Percentiles rank a stretch among this genome's conserved stretches.
phyloP scores from a whole-genome alignment of 2,329 filamentous ascomycete genomes.

The Daldinia sp. region DNA sequence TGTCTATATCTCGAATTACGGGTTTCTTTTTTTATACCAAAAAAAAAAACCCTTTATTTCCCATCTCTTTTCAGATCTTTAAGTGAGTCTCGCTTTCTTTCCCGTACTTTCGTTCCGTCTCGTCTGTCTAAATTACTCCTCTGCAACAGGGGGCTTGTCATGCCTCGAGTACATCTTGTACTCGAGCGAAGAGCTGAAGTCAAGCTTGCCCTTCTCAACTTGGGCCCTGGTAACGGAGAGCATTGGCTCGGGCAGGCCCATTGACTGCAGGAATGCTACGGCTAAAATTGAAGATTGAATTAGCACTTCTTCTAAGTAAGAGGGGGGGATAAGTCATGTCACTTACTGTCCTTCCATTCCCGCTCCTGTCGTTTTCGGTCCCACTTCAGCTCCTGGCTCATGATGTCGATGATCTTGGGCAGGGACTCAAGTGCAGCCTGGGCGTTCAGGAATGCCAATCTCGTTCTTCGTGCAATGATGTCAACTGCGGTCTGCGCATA shows the following conservation, averaged over 20 bases:
- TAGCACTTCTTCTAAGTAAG: not conserved
- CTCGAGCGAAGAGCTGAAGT: conserved; percentile 68
- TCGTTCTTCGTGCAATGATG: conserved; percentile 84
- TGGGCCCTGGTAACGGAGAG: conserved; percentile 68
- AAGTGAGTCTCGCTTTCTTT: conserved; percentile 10
- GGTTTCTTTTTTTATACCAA: conserved; percentile 9
- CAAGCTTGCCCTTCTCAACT: conserved; percentile 70
- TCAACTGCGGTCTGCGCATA: conserved; percentile 93
- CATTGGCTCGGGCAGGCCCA: conserved; percentile 73
- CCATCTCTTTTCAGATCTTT: conserved; percentile 7
- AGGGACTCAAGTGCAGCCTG: conserved; percentile 90
- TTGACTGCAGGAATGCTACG: conserved; percentile 71
- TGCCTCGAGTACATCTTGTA: conserved; percentile 73
- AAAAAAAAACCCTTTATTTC: conserved; percentile 4
- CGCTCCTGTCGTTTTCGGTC: conserved; percentile 75
- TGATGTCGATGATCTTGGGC: conserved; percentile 87
- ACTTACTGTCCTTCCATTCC: conserved; percentile 83
- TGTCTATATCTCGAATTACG: conserved; percentile 35
- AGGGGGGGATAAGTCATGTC: not conserved
- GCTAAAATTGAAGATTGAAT: conserved; percentile 54
- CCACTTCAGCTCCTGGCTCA: conserved; percentile 88
- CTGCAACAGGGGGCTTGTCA: conserved; percentile 62
- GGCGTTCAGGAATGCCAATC: conserved; percentile 90
- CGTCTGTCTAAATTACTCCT: conserved; percentile 41
- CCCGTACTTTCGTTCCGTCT: no score